Evolutionary conservation across 768 basidiomycete genomes (phyloP).

Genomic region (Leccinum variicolor): DNA sequence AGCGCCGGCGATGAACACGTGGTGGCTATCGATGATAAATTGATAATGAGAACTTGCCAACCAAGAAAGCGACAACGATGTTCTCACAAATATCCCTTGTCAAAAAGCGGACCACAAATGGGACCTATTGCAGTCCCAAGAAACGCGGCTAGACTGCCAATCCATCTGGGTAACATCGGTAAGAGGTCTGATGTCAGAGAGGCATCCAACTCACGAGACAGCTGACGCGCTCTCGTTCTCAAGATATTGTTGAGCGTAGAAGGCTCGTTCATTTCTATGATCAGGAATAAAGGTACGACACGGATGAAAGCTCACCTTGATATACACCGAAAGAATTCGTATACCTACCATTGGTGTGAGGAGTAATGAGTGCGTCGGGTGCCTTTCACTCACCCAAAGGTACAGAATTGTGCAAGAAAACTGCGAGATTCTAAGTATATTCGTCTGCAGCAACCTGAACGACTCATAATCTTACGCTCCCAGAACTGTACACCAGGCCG

Average conservation of each 20-base stretch:
- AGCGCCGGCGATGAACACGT: constrained; percentile 20
- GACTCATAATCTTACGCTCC: constrained; percentile 19
- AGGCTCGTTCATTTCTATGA: constrained; percentile 10
- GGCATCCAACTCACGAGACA: constrained; percentile 16
- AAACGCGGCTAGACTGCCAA: constrained; percentile 19
- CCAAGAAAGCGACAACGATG: background rate
- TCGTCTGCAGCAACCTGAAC: background rate
- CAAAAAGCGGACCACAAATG: constrained; percentile 26
- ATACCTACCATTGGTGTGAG: constrained; percentile 14
- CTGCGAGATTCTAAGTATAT: constrained; percentile 2
- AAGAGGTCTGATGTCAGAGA: background rate
- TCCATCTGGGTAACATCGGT: constrained; percentile 18
- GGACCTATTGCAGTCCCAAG: constrained; percentile 19
- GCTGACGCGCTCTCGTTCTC: constrained; percentile 21
- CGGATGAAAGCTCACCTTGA: constrained; percentile 14
- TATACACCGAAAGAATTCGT: constrained; percentile 25
- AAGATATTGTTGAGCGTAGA: constrained; percentile 20
- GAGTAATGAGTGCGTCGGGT: background rate
- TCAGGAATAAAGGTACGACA: background rate
- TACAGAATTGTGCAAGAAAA: constrained; percentile 25
- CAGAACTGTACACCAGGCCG: constrained; percentile 25
- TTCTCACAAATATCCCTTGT: constrained; percentile 28
- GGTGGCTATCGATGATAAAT: background rate
- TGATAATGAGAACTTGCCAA: background rate
- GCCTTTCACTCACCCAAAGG: constrained; percentile 19